Conservation (phyloP, 768 basidiomycete genomes). For the Leccinellum luteum region DNA sequence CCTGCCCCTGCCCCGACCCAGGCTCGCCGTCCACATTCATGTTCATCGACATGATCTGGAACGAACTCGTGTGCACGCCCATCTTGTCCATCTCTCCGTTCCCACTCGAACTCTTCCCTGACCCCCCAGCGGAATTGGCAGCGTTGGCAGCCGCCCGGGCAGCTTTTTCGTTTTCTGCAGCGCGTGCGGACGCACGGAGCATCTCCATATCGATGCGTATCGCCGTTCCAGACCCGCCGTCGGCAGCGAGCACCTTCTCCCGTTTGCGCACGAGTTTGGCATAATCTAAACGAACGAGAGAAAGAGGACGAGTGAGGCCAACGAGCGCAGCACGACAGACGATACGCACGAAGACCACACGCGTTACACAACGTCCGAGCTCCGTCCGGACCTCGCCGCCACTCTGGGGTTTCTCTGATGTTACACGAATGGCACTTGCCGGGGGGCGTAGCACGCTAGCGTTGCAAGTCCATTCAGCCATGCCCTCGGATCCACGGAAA, state of each 20-base stretch:
- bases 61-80: slow-evolving; percentile 55
- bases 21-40: slow-evolving; percentile 22
- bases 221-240: slow-evolving; percentile 42
- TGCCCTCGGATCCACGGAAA: not conserved
- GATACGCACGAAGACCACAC: slow-evolving; percentile 67
- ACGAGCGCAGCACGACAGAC: not conserved
- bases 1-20: slow-evolving; percentile 7
- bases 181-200: slow-evolving; percentile 68
- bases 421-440: slow-evolving; percentile 88
- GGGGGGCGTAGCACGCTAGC: slow-evolving; percentile 78
- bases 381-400: slow-evolving; percentile 82
- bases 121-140: slow-evolving; percentile 20
- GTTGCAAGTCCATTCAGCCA: slow-evolving; percentile 27
- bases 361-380: slow-evolving; percentile 84
- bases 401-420: slow-evolving; percentile 86
- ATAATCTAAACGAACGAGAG: slow-evolving; percentile 45
- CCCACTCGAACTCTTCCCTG: slow-evolving; percentile 5
- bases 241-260: slow-evolving; percentile 58
- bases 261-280: slow-evolving; percentile 80
- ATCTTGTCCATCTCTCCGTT: slow-evolving; percentile 28
- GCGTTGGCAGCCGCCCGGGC: slow-evolving; percentile 29
- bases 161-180: slow-evolving; percentile 42
- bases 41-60: slow-evolving; percentile 42
- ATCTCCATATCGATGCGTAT: slow-evolving; percentile 72
- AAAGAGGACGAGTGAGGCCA: too few relatives aligned